Percentiles rank a stretch among this genome's conserved stretches.
Conservation (phyloP, 345 rosid species). For the Hevea brasiliensis region DNA sequence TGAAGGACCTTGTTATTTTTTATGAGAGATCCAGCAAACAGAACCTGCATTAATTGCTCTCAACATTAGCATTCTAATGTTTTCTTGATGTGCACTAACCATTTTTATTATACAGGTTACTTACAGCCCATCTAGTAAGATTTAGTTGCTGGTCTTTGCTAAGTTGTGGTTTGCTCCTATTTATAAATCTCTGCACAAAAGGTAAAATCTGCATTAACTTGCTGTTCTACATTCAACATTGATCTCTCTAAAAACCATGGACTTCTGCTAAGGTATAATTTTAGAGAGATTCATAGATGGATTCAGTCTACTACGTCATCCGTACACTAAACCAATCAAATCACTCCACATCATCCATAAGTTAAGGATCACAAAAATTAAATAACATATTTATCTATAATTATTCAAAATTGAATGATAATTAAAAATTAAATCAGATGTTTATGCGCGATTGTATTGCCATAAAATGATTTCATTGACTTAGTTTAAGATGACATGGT, state of each 20-base stretch:
- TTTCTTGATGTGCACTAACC: background rate
- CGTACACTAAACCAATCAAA: too few species aligned
- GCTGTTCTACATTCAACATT: background rate
- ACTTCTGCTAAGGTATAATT: background rate
- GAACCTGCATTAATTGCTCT: conserved; percentile 49
- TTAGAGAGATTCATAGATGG: too few species aligned
- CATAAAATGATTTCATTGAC: too few species aligned
- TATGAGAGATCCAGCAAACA: conserved; percentile 71
- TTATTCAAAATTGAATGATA: too few species aligned
- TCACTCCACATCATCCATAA: too few species aligned
- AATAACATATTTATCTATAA: too few species aligned
- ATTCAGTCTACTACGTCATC: too few species aligned
- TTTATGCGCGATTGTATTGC: too few species aligned
- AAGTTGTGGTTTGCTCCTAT: conserved; percentile 76
- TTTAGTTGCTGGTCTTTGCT: conserved; percentile 91
- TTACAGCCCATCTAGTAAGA: conserved; percentile 97
- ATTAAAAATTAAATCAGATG: too few species aligned
- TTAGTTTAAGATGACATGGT: too few species aligned
- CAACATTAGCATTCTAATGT: conserved; percentile 7
- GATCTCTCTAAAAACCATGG: background rate
- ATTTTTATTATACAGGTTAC: conserved; percentile 19
- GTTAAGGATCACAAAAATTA: too few species aligned
- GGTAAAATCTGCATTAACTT: background rate
- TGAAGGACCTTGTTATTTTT: conserved; percentile 70
- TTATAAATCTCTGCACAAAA: conserved; percentile 68